A percentile compares a stretch with the other conserved stretches of the same genome.
Evolutionary conservation across 164 flowering plant genomes (phyloP).

Genomic region (Nelumbo lutea): DNA sequence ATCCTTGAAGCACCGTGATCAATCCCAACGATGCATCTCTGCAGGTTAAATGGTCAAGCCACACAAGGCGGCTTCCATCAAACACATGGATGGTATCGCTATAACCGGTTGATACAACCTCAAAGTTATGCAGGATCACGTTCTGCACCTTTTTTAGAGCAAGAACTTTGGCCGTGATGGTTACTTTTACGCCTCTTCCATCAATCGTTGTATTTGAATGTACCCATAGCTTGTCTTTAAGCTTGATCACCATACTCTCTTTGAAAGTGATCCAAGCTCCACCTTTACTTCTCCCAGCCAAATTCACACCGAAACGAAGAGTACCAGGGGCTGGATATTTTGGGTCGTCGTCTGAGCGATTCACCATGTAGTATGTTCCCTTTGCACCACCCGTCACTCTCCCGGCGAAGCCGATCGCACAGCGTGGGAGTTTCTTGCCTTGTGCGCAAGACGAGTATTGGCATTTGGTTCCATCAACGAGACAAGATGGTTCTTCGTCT

Average conservation of each 20-base stretch:
- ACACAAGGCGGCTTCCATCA: conserved; percentile 18
- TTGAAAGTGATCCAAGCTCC: conserved; percentile 29
- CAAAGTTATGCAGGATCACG: conserved; percentile 29
- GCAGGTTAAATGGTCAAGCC: conserved; percentile 29
- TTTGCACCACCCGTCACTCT: conserved; percentile 28
- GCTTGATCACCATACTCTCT: conserved; percentile 18
- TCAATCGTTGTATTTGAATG: conserved; percentile 27
- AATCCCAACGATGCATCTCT: conserved; percentile 22
- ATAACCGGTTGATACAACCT: conserved; percentile 13
- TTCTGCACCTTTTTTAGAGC: conserved; percentile 21
- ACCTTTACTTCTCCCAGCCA: conserved; percentile 13
- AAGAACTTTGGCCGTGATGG: conserved; percentile 15
- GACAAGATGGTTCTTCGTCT: not conserved
- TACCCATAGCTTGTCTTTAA: conserved; percentile 20
- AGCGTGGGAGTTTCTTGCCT: conserved; percentile 21
- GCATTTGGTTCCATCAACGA: conserved; percentile 28
- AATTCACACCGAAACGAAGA: conserved; percentile 21
- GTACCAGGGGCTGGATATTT: conserved; percentile 21
- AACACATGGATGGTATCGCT: conserved; percentile 28
- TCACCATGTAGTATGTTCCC: conserved; percentile 17
- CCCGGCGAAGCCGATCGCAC: conserved; percentile 26
- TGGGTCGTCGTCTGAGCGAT: conserved; percentile 10
- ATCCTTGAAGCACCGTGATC: conserved; percentile 26
- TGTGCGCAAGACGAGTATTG: conserved; percentile 22
- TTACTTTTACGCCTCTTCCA: conserved; percentile 25